These are phyloP conservation scores for Fusarium multiceps DNA, from an alignment of 2,329 filamentous ascomycete species.

Conservation along the genomic window DNA sequence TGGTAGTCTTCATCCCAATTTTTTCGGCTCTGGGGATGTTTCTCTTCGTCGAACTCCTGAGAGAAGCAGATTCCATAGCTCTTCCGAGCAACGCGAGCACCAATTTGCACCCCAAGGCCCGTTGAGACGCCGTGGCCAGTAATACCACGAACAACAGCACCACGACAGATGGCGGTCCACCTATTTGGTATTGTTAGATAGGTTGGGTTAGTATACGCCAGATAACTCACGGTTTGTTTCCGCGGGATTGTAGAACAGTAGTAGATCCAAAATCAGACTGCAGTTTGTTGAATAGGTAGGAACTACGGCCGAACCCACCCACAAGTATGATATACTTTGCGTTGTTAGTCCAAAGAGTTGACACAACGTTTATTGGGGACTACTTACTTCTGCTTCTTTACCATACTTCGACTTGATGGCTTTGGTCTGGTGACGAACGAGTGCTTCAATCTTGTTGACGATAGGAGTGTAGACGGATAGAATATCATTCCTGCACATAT, in stretches of 20 bases:
- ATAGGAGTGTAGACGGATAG: constrained; percentile 40
- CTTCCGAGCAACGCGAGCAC: constrained; percentile 42
- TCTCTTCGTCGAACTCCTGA: fast-evolving
- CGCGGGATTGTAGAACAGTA: constrained; percentile 48
- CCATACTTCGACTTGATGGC: constrained; percentile 30
- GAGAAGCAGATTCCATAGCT: constrained; percentile 42
- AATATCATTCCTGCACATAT: no score
- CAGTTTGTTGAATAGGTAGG: constrained; percentile 45
- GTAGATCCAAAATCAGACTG: not conserved
- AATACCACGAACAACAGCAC: constrained; percentile 48
- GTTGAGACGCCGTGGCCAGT: not conserved
- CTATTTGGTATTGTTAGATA: constrained; percentile 26
- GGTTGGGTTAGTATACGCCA: no score
- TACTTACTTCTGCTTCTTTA: constrained; percentile 43
- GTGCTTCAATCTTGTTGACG: constrained; percentile 19
- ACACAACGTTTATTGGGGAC: fast-evolving
- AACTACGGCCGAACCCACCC: constrained; percentile 53
- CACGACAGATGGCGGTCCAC: constrained; percentile 52
- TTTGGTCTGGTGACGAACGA: constrained; percentile 44
- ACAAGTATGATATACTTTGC: constrained; percentile 53
- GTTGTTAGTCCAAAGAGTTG: not conserved
- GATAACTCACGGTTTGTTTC: constrained; percentile 50
- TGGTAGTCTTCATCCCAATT: no score
- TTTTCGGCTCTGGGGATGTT: no score
- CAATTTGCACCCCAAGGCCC: constrained; percentile 14